Evolutionary conservation across 1,284 basidiomycete species (phyloP).

Genomic region (Ceratobasidium sp.): DNA sequence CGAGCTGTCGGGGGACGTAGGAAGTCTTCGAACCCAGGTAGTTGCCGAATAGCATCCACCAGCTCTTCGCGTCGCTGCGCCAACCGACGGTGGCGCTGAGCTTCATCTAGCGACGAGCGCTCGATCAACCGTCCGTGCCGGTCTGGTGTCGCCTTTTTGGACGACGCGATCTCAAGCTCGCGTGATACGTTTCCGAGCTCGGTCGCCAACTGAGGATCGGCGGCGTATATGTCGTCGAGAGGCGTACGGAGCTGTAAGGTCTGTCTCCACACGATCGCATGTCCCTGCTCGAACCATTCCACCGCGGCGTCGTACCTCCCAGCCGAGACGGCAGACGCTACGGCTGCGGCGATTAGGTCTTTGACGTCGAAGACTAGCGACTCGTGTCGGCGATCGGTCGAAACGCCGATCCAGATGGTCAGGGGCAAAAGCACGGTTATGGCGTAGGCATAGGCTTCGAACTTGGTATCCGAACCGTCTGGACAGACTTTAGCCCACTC

Average conservation of each 20-base stretch:
- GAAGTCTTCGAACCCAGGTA: conserved; percentile 4
- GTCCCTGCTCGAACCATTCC: conserved; percentile 37
- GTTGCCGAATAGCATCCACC: neutral
- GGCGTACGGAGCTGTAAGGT: conserved; percentile 16
- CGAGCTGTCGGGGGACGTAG: neutral
- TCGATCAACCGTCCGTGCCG: neutral
- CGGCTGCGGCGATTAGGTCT: neutral
- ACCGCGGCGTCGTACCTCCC: neutral
- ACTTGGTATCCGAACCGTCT: neutral
- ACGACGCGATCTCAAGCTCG: neutral
- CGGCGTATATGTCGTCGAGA: neutral
- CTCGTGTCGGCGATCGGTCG: neutral
- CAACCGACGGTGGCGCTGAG: neutral
- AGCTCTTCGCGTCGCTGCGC: neutral
- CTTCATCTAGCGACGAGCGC: neutral
- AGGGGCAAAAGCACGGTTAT: neutral
- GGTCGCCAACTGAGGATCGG: neutral
- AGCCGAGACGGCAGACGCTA: neutral
- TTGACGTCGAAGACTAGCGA: neutral
- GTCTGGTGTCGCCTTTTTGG: neutral
- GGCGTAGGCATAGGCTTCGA: neutral
- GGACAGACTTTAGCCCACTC: neutral
- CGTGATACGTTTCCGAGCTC: neutral
- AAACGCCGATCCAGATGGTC: conserved; percentile 13
- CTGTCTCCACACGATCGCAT: conserved; percentile 30